Conservation (phyloP, 75 land plant species). For the Sequoiadendron giganteum region DNA sequence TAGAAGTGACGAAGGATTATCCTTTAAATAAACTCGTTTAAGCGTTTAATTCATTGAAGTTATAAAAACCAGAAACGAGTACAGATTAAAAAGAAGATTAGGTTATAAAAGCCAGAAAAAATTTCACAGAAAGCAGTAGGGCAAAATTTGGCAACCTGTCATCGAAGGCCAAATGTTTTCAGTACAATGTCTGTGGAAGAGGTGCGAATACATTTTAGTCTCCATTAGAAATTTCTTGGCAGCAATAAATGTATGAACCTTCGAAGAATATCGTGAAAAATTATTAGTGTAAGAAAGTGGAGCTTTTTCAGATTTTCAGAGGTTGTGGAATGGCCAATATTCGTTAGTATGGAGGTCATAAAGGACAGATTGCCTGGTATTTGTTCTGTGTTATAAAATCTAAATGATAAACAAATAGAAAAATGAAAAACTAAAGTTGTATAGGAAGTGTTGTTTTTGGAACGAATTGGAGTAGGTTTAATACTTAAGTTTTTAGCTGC, state of each 20-base stretch:
- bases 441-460: not conserved
- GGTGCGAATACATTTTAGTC: not conserved
- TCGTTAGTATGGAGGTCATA: not conserved
- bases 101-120: not conserved
- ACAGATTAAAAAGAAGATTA: not conserved
- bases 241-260: not conserved
- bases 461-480: not conserved
- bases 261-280: not conserved
- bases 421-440: not conserved
- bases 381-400: not conserved
- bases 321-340: not conserved
- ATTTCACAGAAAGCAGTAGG: not conserved
- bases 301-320: not conserved
- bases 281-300: not conserved
- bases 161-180: not conserved
- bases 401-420: not conserved
- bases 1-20: not conserved
- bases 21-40: not conserved
- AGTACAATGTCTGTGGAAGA: not conserved
- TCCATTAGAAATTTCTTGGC: not conserved
- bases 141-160: not conserved
- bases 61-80: not conserved
- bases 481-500: not conserved
- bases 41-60: not conserved
- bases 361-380: not conserved